phyloP scores from a whole-genome alignment of 768 basidiomycete genomes.

The Gautieria morchelliformis region DNA sequence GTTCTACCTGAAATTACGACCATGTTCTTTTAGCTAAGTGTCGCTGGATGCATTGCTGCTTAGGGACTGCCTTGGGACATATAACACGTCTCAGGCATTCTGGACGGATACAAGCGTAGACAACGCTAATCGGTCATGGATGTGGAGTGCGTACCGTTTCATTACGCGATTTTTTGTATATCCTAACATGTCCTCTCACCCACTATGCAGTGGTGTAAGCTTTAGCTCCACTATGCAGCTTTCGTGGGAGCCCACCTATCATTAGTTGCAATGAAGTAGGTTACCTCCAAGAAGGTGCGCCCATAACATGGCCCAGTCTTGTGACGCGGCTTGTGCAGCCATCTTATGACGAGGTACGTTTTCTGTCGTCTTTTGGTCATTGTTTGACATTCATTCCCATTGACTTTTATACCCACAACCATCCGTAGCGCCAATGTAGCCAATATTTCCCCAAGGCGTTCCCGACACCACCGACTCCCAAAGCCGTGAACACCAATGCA shows the following conservation, averaged over 20 bases:
- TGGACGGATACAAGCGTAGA: conserved; percentile 50
- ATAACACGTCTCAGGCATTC: conserved; percentile 26
- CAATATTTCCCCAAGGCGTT: conserved; percentile 57
- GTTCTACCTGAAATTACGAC: conserved; percentile 13
- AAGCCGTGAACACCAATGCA: conserved; percentile 33
- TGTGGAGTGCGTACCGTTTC: conserved; percentile 48
- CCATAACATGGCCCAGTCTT: conserved; percentile 27
- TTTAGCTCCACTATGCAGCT: conserved; percentile 16
- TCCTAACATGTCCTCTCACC: background rate
- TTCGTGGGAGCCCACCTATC: background rate
- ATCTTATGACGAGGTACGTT: too few species aligned
- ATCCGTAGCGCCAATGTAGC: conserved; percentile 53
- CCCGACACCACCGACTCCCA: conserved; percentile 29
- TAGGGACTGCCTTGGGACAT: conserved; percentile 33
- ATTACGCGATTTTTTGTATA: background rate
- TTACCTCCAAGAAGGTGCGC: conserved; percentile 33
- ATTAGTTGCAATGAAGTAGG: conserved; percentile 64
- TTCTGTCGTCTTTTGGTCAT: background rate
- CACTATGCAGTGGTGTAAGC: background rate
- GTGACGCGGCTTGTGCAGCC: conserved; percentile 49
- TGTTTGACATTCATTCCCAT: conserved; percentile 15
- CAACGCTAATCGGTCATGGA: conserved; percentile 54
- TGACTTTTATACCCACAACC: background rate
- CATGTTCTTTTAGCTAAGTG: background rate
- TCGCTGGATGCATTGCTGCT: background rate